A percentile compares a stretch with the other conserved stretches of the same genome.
Conservation (phyloP, 2,329 filamentous ascomycete genomes). For the Helminthosporium solani region DNA sequence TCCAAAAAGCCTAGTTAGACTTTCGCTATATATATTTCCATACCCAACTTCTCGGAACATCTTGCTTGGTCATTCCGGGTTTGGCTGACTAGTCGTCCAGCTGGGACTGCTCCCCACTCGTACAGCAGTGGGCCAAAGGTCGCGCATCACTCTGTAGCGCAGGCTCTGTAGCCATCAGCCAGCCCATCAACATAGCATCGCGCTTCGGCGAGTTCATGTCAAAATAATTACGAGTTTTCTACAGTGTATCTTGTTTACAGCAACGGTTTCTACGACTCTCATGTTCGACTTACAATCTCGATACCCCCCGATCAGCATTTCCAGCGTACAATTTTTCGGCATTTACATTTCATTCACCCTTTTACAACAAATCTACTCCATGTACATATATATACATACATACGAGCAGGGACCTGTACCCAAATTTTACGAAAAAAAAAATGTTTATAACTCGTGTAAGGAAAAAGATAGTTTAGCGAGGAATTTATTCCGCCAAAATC, state of each 20-base stretch:
- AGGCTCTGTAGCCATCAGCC: not conserved
- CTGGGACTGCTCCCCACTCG: not conserved
- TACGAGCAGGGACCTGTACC: too few species aligned
- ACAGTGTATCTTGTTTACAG: too few species aligned
- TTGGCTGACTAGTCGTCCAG: not conserved
- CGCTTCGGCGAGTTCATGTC: not conserved
- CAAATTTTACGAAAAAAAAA: too few species aligned
- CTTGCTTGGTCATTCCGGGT: not conserved
- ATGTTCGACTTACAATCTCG: not conserved
- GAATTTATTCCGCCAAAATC: too few species aligned
- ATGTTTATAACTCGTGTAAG: too few species aligned
- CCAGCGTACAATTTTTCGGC: not conserved
- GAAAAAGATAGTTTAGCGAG: too few species aligned
- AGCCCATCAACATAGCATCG: not conserved
- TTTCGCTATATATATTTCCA: too few species aligned
- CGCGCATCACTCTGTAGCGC: not conserved
- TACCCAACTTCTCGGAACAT: not conserved
- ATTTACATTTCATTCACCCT: too few species aligned
- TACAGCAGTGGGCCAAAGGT: not conserved
- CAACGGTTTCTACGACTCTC: not conserved
- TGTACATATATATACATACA: too few species aligned
- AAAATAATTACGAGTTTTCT: not conserved
- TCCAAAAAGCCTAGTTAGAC: constrained; percentile 8
- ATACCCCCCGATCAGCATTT: not conserved
- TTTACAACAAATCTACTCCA: too few species aligned